Base-by-base conservation (phyloP, 1,284 basidiomycete species). In the Naganishia sp. region DNA sequence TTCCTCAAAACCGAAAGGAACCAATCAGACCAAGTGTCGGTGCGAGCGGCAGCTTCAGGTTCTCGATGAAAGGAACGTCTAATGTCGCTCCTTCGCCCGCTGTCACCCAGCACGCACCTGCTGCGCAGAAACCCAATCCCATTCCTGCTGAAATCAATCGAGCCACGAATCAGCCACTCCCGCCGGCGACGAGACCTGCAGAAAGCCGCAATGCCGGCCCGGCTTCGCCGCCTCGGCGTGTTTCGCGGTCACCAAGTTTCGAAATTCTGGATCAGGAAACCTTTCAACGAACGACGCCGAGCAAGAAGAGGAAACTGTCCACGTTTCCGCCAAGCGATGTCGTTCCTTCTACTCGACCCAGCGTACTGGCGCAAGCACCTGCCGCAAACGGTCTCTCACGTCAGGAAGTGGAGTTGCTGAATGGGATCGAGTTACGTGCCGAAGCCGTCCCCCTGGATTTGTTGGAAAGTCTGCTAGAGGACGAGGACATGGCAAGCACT, bases 241-340 rank as follows among this genome's bases (percentile, higher is more conserved):
- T 39, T 39, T 48, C 59, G 4, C 59, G 59, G 9, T 61, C 59
- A 16, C 59, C 59, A 9, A 61, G 59, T 13, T 39, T 61, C 28
- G 59, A 61, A 15, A 39, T 61, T 15, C 59, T 61, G 15, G 42
- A 49, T 4, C 21, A 61, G 23, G 59, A 50, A 23, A 42, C 59
- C 3, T 61, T 42, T n/a, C 59, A 50, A 1, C 39, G 33, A 16
- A 50, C 23, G 13, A 57, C 59, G 11, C 59, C 59, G 36, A 25
- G 3, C 21, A 61, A 52, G 49, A 61, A 52, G 59, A 31, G 59
- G 18, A 61, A 52, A 28, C 49, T 52, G 13, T 23, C 48, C 6
- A 36, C 56, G 25, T 33, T 59, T 28, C 56, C 56, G 9, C 45
- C 44, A 10, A 42, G 43, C 15, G 31, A 48, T 11, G 46, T 33